Evolutionary conservation across 768 basidiomycete genomes (phyloP).

Genomic region (Cantharellus cinnabarinus): DNA sequence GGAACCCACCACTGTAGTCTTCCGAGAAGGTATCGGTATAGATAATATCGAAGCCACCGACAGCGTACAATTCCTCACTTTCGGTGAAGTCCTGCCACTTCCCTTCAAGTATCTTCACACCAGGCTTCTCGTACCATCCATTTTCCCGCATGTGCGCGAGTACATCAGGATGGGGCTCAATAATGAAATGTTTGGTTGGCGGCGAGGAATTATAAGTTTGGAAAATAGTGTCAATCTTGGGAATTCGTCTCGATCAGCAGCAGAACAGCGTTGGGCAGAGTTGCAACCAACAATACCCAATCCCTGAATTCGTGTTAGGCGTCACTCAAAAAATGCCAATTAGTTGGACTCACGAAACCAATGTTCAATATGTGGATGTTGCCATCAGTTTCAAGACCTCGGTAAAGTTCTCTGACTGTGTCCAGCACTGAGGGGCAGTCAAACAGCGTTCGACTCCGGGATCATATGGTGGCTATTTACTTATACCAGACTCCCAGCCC

Average conservation of each 20-base stretch:
- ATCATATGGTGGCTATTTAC: slow-evolving; percentile 18
- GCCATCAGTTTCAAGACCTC: slow-evolving; percentile 28
- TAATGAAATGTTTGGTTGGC: slow-evolving; percentile 65
- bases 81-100: slow-evolving; percentile 84
- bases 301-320: neutral
- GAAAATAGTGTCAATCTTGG: slow-evolving; percentile 67
- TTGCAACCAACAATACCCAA: slow-evolving; percentile 6
- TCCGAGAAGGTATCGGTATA: slow-evolving; percentile 93
- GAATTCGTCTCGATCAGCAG: neutral
- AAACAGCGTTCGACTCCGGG: neutral
- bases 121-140: slow-evolving; percentile 59
- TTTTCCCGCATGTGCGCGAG: slow-evolving; percentile 52
- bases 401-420: slow-evolving; percentile 49
- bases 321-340: neutral
- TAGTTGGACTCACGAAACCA: slow-evolving; percentile 79
- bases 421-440: slow-evolving; percentile 33
- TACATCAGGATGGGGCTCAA: slow-evolving; percentile 88
- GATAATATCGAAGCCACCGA: slow-evolving; percentile 69
- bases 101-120: slow-evolving; percentile 66
- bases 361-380: slow-evolving; percentile 59
- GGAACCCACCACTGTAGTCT: slow-evolving; percentile 40
- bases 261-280: neutral
- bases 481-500: slow-evolving; percentile 88
- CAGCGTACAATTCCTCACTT: slow-evolving; percentile 30
- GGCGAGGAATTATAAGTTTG: slow-evolving; percentile 32